Evolutionary conservation across 768 basidiomycete species (phyloP), one percentile per base, ranked within the genome.

Genomic region (Guyanaporus albipodus): DNA sequence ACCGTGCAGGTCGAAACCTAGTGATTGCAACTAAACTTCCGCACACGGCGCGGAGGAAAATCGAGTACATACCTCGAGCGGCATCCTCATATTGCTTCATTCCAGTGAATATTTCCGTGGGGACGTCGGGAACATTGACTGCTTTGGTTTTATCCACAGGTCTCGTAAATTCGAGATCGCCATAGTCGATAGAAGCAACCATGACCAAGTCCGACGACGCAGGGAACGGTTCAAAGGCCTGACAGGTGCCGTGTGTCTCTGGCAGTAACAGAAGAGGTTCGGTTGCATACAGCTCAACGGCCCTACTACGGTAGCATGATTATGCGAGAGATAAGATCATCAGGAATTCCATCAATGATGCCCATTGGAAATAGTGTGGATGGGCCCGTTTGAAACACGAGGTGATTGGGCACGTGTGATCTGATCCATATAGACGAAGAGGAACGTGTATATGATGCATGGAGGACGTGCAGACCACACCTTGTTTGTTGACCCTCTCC

Each of bases 11-110:
- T 12, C 46, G 26, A 69, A 67, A 4, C 67, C 66, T 67, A 28
- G 38, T 24, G 18, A 34, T 26, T 9, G 33, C 32, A n/a, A n/a
- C n/a, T n/a, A n/a, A n/a, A n/a, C n/a, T n/a, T n/a, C 23, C 11
- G 31, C 26, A 33, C 10, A 26, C 14, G 18, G 38, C 38, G 4
- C 12, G 11, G 1, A 22, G 32, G 18, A 42, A 18, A 17, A 55
- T 18, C 5, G 6, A 29, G 28, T 3, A 42, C 48, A 17, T 40
- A 60, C 70, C 69, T 53, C 70, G 60, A 38, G 60, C 58, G 11
- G 70, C 65, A 32, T 72, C 67, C 57, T 74, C 67, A 31, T 74
- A 73, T 35, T 59, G 59, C 39, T 58, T 62, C 66, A 74, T 59
- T 12, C 59, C 67, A 49, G 64, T 58, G 24, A 69, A 61, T 35